These are phyloP conservation scores for Dothistroma septosporum DNA, from an alignment of 2,329 filamentous ascomycete species.

Conservation along the genomic window DNA sequence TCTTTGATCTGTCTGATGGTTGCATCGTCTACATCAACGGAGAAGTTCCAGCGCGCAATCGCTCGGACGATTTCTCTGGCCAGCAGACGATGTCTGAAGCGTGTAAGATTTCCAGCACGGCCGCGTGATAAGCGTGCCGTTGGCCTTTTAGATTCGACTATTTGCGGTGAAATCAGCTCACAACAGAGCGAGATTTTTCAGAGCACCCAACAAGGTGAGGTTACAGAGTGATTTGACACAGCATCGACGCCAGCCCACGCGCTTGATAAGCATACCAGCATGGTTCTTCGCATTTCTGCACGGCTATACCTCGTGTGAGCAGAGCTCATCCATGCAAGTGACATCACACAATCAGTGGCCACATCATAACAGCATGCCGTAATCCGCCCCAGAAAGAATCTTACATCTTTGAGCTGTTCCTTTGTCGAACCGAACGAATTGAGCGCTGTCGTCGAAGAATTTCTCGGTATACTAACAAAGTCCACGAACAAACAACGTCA, in stretches of 20 bases:
- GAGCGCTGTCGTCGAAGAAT: neutral
- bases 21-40: too few species aligned
- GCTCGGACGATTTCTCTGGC: too few species aligned
- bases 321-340: neutral
- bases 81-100: too few species aligned
- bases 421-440: neutral
- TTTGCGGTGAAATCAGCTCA: neutral
- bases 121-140: neutral
- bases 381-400: neutral
- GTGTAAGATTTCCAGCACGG: neutral
- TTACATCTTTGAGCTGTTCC: neutral
- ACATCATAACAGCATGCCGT: neutral
- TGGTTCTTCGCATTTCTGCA: neutral
- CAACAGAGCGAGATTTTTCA: neutral
- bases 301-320: constrained; percentile 1
- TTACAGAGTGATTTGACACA: neutral
- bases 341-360: neutral
- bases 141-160: neutral
- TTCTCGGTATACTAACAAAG: neutral
- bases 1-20: too few species aligned
- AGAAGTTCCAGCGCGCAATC: too few species aligned
- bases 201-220: neutral
- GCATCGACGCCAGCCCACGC: neutral
- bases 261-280: neutral
- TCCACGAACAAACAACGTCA: neutral